Evolutionary conservation across 108 stramenopile species (phyloP), one percentile per base, ranked within the genome.

Genomic region (Aurantiochytrium sp.): DNA sequence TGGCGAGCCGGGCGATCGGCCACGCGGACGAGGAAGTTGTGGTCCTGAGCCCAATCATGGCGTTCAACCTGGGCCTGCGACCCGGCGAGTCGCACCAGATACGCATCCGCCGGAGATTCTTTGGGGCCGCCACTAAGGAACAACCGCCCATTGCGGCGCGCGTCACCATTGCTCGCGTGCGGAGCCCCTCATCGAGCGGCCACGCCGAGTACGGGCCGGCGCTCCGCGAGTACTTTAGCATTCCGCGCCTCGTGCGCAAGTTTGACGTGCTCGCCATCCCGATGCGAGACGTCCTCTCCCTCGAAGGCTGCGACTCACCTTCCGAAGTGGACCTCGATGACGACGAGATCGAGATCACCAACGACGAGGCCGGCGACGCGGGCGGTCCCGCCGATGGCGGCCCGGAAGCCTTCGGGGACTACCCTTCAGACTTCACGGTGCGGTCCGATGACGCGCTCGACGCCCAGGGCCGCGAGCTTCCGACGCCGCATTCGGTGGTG

Each of bases 181-280:
- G 73, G 10, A 81, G 73, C 73, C 45, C 73, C 6, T 6, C 39
- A 6, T 81, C 73, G 30, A 81, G 73, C 3, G 73, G 73, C 24
- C 73, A 81, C 2, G 45, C 42, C 30, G 73, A 81, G 73, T 81
- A 81, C 73, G 73, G 73, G 10, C 73, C 73, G 6, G 73, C 73
- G 6, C 73, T 81, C 39, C 73, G 73, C 27, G 73, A 81, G 73
- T 81, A 48, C 2, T 81, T 81, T 2, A 81, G 45, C 42, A 24
- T 81, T 12, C 73, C 73, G 12, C 39, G 73, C 10, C 73, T 81
- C 45, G 39, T 81, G 73, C 73, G 73, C 36, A 41, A 48, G 17
- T 81, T 27, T 1, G 73, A 81, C 32, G 45, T 81, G 21, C 17
- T 81, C 17, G 73, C 73, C 6, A 81, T 81, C 73, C 73, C 73